Percentiles rank a stretch among this genome's conserved stretches.
phyloP scores from a whole-genome alignment of 1,139 yeast genomes.

The Oligophagozyma castellii region DNA sequence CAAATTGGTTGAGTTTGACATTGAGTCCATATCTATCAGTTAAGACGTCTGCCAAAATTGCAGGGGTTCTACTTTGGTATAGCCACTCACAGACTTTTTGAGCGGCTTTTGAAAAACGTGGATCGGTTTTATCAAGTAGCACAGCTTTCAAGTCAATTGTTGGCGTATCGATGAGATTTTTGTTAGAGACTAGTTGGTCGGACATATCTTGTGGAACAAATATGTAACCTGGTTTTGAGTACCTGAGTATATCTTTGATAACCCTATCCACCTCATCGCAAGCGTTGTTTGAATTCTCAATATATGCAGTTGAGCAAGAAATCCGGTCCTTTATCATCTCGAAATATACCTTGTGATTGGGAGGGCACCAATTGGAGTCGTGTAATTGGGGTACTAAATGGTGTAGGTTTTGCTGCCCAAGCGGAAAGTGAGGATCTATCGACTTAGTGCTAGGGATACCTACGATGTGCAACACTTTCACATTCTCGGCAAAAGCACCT shows the following conservation, averaged over 20 bases:
- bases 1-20: conserved; percentile 31
- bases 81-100: conserved; percentile 35
- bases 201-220: conserved; percentile 63
- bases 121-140: conserved; percentile 20
- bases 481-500: conserved; percentile 54
- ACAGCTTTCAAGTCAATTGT: conserved; percentile 13
- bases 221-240: conserved; percentile 67
- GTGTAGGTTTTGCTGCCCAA: conserved; percentile 48
- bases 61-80: conserved; percentile 41
- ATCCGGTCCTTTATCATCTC: conserved; percentile 44
- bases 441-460: conserved; percentile 40
- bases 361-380: conserved; percentile 34
- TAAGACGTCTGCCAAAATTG: conserved; percentile 52
- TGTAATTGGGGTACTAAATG: conserved; percentile 52
- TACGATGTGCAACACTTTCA: conserved; percentile 51
- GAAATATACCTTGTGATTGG: conserved; percentile 54
- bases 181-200: conserved; percentile 32
- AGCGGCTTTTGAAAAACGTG: conserved; percentile 30
- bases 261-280: conserved; percentile 51
- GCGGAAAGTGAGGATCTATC: conserved; percentile 24
- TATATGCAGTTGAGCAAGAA: conserved; percentile 43
- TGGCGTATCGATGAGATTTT: conserved; percentile 21
- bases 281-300: conserved; percentile 36
- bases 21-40: conserved; percentile 38
- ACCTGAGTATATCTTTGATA: conserved; percentile 37